Conservation (phyloP, 768 basidiomycete genomes). For the Leccinum subgranulosum region DNA sequence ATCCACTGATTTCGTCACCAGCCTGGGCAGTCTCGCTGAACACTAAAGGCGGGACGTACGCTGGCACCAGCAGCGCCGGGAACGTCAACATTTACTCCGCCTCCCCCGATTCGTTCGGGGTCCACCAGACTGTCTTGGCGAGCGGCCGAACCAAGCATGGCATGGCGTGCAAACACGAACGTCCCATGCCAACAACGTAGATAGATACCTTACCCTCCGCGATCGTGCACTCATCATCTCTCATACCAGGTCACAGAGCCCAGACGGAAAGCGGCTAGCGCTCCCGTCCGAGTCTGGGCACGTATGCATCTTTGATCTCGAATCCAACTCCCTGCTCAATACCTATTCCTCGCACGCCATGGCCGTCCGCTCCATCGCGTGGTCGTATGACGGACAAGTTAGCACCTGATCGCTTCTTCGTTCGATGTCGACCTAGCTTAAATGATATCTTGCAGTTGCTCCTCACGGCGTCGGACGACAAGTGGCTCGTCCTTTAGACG, state of each 20-base stretch:
- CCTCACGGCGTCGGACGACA: constrained; percentile 90
- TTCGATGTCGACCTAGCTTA: neutral
- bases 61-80: constrained; percentile 69
- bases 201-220: neutral
- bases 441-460: constrained; percentile 59
- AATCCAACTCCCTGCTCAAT: constrained; percentile 57
- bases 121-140: constrained; percentile 52
- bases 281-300: constrained; percentile 86
- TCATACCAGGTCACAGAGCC: constrained; percentile 54
- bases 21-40: constrained; percentile 87
- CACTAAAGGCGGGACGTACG: constrained; percentile 70
- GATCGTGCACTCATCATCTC: constrained; percentile 1
- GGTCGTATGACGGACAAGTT: constrained; percentile 89
- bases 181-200: constrained; percentile 26
- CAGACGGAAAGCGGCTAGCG: constrained; percentile 80
- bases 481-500: constrained; percentile 89
- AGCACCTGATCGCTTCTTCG: neutral
- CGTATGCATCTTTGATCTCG: constrained; percentile 81
- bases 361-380: constrained; percentile 81
- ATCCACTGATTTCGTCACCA: constrained; percentile 20
- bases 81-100: constrained; percentile 74
- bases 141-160: constrained; percentile 77
- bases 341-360: constrained; percentile 89
- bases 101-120: constrained; percentile 61
- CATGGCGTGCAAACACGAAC: constrained; percentile 67